Conservation (phyloP, 805 yeast genomes). For the Kodamaea hsintzibuensis region DNA sequence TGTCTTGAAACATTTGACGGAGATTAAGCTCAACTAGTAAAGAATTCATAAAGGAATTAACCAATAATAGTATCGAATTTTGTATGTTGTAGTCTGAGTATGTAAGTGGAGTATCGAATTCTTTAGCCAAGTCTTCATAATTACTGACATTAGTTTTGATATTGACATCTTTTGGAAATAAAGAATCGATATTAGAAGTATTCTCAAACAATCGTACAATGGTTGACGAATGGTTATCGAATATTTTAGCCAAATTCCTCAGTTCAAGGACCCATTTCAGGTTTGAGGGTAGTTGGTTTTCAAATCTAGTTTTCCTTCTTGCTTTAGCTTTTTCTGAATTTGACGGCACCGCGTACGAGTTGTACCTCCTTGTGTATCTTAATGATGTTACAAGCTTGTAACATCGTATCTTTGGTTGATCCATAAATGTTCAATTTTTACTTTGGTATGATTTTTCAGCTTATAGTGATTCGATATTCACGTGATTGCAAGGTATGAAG, state of each 20-base stretch:
- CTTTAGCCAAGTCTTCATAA: neutral
- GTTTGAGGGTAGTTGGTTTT: conserved; percentile 3
- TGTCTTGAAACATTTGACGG: conserved; percentile 16
- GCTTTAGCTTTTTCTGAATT: neutral
- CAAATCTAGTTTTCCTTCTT: conserved; percentile 7
- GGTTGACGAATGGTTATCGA: conserved; percentile 13
- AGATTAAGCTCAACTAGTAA: conserved; percentile 32
- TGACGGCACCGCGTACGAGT: neutral
- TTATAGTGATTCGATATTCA: neutral
- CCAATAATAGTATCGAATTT: conserved; percentile 23
- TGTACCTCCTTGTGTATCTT: neutral
- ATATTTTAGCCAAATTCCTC: conserved; percentile 14
- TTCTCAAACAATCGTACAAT: conserved; percentile 13
- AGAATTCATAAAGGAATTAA: conserved; percentile 24
- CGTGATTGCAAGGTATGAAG: neutral
- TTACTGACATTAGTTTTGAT: neutral
- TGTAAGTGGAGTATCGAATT: neutral
- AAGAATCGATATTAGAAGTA: conserved; percentile 11
- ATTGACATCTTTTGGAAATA: conserved; percentile 9
- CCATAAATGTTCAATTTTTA: neutral
- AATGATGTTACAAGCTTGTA: neutral
- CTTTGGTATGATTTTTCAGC: neutral
- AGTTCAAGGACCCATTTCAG: conserved; percentile 5
- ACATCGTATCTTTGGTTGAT: neutral
- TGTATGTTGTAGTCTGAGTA: conserved; percentile 17